Conservation (phyloP, 208 protist species). For the Leishmania amazonensis region DNA sequence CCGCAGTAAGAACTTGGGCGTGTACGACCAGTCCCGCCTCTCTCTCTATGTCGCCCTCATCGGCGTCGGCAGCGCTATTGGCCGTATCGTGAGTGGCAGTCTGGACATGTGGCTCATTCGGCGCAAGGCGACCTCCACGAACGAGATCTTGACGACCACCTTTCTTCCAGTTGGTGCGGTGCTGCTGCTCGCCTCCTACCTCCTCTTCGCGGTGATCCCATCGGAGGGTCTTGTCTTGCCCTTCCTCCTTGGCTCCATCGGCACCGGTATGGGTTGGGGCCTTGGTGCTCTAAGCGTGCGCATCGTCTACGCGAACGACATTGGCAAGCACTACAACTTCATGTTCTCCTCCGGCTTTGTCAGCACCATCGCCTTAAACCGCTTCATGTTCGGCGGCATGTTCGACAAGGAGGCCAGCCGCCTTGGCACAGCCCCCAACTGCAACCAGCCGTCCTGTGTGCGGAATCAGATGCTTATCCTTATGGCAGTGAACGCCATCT, state of each 20-base stretch:
- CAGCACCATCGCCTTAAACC: conserved; percentile 73
- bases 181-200: conserved; percentile 45
- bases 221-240: conserved; percentile 52
- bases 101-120: conserved; percentile 60
- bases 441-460: conserved; percentile 55
- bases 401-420: conserved; percentile 55
- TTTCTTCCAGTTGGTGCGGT: conserved; percentile 47
- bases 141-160: conserved; percentile 49
- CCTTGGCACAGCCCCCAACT: conserved; percentile 35
- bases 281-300: conserved; percentile 54
- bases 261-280: conserved; percentile 69
- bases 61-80: conserved; percentile 69
- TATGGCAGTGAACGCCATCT: conserved; percentile 64
- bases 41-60: conserved; percentile 73
- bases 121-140: conserved; percentile 29
- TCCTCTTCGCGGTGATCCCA: conserved; percentile 65
- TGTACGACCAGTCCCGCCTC: conserved; percentile 31
- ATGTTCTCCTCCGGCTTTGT: conserved; percentile 69
- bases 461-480: conserved; percentile 73
- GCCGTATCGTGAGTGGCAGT: conserved; percentile 53
- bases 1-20: conserved; percentile 55
- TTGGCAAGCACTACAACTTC: conserved; percentile 89
- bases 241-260: conserved; percentile 63
- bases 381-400: conserved; percentile 82
- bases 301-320: conserved; percentile 70